phyloP scores from a whole-genome alignment of 208 protist species.

The Crithidia thermophila region DNA sequence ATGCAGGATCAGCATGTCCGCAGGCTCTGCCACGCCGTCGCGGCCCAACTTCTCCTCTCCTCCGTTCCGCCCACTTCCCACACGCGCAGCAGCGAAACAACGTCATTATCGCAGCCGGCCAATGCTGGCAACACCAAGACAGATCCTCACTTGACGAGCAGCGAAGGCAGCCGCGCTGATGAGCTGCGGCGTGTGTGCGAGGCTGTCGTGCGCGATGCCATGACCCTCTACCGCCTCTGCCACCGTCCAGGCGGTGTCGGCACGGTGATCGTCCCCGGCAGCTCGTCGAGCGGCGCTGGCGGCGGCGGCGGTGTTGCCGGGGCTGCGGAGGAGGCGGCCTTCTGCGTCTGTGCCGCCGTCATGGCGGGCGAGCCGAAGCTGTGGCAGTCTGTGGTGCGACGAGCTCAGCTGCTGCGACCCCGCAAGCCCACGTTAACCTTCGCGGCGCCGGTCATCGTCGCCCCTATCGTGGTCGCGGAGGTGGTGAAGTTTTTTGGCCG shows the following conservation, averaged over 20 bases:
- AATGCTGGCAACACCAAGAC: no score
- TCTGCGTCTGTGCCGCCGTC: conserved; percentile 62
- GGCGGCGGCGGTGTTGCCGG: conserved; percentile 17
- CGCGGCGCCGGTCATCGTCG: conserved; percentile 34
- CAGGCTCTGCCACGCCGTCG: conserved; percentile 36
- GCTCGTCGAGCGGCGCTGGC: conserved; percentile 3
- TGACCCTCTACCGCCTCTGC: conserved; percentile 73
- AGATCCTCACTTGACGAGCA: no score
- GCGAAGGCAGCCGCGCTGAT: conserved; percentile 6
- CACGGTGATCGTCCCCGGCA: conserved; percentile 20
- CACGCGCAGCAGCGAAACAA: not conserved
- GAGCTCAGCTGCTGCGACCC: conserved; percentile 49
- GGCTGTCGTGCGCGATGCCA: conserved; percentile 35
- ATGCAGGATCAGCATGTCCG: conserved; percentile 73
- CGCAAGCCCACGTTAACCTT: conserved; percentile 51
- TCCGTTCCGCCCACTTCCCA: not conserved
- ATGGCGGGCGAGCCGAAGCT: conserved; percentile 42
- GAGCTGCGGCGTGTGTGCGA: conserved; percentile 28
- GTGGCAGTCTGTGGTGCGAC: conserved; percentile 45
- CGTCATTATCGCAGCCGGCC: not conserved
- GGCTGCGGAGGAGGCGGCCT: conserved; percentile 62
- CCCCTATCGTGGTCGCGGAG: conserved; percentile 44
- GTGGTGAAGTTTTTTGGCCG: conserved; percentile 60
- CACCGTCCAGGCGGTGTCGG: conserved; percentile 31
- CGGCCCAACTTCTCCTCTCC: conserved; percentile 44